These are phyloP conservation scores for Hapsidospora chrysogenum DNA, from an alignment of 495 filamentous ascomycete genomes.

Conservation along the genomic window DNA sequence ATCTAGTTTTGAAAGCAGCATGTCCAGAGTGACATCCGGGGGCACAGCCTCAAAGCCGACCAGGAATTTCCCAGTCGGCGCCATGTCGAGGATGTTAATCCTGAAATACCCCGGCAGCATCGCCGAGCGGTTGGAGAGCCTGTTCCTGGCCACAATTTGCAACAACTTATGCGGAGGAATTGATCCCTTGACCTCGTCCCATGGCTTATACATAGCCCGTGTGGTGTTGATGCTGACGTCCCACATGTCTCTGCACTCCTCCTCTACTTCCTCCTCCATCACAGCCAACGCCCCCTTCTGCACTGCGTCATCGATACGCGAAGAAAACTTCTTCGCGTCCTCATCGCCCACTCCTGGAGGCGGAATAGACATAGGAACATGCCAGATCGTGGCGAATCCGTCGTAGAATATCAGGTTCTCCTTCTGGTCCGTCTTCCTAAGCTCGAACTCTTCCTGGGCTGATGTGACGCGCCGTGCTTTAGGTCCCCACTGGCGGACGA, in stretches of 20 bases:
- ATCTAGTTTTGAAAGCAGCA: too few relatives aligned
- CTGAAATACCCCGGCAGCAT: not conserved
- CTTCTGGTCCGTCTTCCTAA: too few relatives aligned
- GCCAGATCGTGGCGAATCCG: too few relatives aligned
- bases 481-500: too few relatives aligned
- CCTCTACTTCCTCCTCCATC: slow-evolving; percentile 7
- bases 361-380: too few relatives aligned
- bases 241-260: slow-evolving; percentile 1
- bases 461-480: too few relatives aligned
- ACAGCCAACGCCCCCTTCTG: slow-evolving; percentile 3
- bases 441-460: too few relatives aligned
- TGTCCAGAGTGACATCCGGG: not conserved
- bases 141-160: not conserved
- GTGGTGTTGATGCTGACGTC: not conserved
- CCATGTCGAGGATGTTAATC: not conserved
- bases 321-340: too few relatives aligned
- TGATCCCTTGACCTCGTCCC: not conserved
- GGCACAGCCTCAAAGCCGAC: not conserved
- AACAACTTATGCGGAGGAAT: not conserved
- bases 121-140: not conserved
- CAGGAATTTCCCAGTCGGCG: not conserved
- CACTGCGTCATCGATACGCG: too few relatives aligned
- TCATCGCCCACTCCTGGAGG: too few relatives aligned
- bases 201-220: not conserved
- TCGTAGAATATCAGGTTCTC: too few relatives aligned